Conservation (phyloP, 2,329 filamentous ascomycete species). For the Fusarium chaquense region DNA sequence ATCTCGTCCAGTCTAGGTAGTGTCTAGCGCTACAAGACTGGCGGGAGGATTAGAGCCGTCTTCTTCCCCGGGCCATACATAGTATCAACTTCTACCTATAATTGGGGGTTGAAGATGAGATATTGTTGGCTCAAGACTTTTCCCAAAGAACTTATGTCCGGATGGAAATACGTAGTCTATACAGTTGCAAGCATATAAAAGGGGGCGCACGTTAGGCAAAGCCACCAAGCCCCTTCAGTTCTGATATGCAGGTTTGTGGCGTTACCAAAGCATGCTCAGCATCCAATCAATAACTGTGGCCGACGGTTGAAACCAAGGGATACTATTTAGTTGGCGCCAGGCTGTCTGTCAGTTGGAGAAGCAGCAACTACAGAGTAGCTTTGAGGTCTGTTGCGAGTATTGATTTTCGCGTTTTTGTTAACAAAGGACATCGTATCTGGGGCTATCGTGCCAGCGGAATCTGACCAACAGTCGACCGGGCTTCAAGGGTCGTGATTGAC, state of each 20-base stretch:
- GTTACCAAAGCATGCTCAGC: not conserved
- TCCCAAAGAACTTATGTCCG: not conserved
- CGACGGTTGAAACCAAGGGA: constrained; percentile 17
- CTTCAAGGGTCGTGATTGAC: not conserved
- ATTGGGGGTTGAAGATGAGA: constrained; percentile 1
- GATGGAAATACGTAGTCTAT: not conserved
- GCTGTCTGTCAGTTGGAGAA: constrained; percentile 9
- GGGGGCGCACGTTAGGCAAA: constrained; percentile 14
- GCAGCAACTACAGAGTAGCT: constrained; percentile 1
- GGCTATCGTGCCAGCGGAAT: constrained; percentile 8
- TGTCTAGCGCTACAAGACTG: constrained; percentile 42
- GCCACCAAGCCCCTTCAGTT: constrained; percentile 13
- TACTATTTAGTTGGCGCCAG: constrained; percentile 7
- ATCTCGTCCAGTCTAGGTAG: constrained; percentile 20
- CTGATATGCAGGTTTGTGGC: constrained; percentile 31
- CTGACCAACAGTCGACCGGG: not conserved
- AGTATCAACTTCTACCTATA: not conserved
- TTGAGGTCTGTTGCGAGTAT: not conserved
- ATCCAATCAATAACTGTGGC: not conserved
- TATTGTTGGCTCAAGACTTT: constrained; percentile 5
- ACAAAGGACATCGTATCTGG: not conserved
- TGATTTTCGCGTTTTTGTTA: constrained; percentile 21
- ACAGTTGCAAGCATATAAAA: constrained; percentile 6
- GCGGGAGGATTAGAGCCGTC: constrained; percentile 26
- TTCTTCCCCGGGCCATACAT: not conserved